Percentiles rank a stretch among this genome's conserved stretches.
phyloP scores from a whole-genome alignment of 2,329 filamentous ascomycete genomes.

The Metarhizium anisopliae region DNA sequence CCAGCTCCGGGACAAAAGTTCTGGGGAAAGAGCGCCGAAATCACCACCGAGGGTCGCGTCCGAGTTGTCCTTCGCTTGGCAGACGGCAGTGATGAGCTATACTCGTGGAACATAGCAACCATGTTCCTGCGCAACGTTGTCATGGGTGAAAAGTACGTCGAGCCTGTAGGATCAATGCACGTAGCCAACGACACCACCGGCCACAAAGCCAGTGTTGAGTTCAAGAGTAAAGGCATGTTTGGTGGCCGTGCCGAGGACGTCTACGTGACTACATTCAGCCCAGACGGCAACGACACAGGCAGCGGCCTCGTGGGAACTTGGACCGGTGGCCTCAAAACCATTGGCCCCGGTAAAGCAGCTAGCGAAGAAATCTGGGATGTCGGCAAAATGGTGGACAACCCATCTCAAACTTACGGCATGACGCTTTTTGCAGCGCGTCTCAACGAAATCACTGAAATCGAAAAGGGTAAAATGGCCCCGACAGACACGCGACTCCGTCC shows the following conservation, averaged over 20 bases:
- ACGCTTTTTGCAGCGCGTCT: constrained; percentile 77
- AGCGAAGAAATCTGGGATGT: constrained; percentile 70
- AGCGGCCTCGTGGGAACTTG: constrained; percentile 72
- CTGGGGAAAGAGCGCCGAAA: constrained; percentile 94
- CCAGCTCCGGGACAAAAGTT: constrained; percentile 92
- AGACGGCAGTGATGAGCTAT: constrained; percentile 67
- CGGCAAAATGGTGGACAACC: constrained; percentile 69
- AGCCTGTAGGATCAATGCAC: constrained; percentile 85
- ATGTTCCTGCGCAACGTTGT: constrained; percentile 94
- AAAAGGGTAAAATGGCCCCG: constrained; percentile 62
- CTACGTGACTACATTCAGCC: constrained; percentile 61
- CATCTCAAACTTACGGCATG: constrained; percentile 75
- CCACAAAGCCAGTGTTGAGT: constrained; percentile 76
- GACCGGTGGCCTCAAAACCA: constrained; percentile 64
- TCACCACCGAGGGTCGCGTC: constrained; percentile 84
- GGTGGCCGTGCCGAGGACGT: constrained; percentile 90
- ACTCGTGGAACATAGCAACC: constrained; percentile 81
- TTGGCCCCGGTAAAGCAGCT: constrained; percentile 50
- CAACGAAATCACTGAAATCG: constrained; percentile 79
- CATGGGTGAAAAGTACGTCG: constrained; percentile 95
- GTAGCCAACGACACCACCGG: constrained; percentile 78
- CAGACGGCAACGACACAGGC: constrained; percentile 55
- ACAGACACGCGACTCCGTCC: constrained; percentile 80
- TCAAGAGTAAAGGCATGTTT: constrained; percentile 95
- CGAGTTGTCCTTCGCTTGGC: constrained; percentile 61